Conservation (phyloP, 768 basidiomycete genomes). For the Pisolithus tinctorius region DNA sequence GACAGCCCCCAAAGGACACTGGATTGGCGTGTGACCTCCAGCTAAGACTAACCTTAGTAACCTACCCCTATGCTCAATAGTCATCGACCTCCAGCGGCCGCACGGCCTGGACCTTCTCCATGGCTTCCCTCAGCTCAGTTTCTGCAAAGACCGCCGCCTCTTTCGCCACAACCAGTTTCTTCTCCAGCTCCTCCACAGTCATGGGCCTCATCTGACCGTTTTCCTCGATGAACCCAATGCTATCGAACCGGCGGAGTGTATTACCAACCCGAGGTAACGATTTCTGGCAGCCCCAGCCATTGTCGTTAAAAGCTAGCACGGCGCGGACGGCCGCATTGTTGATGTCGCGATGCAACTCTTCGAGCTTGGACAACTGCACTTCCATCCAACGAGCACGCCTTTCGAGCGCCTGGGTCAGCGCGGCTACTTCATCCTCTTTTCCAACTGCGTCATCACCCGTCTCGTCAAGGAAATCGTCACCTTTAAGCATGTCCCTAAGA, state of each 20-base stretch:
- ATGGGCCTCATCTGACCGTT: slow-evolving; percentile 41
- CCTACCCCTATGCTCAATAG: slow-evolving; percentile 11
- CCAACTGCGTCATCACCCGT: slow-evolving; percentile 54
- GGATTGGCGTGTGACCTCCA: no score
- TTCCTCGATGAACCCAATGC: slow-evolving; percentile 49
- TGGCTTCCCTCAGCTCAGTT: slow-evolving; percentile 65
- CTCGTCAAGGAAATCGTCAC: slow-evolving; percentile 81
- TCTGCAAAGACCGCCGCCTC: slow-evolving; percentile 68
- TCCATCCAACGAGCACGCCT: slow-evolving; percentile 94
- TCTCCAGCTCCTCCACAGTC: slow-evolving; percentile 68
- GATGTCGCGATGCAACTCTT: slow-evolving; percentile 85
- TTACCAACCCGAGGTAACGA: slow-evolving; percentile 68
- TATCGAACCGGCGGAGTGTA: slow-evolving; percentile 62
- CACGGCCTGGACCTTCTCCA: slow-evolving; percentile 58
- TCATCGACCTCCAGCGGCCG: slow-evolving; percentile 40
- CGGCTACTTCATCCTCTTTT: slow-evolving; percentile 80
- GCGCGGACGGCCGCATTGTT: slow-evolving; percentile 83
- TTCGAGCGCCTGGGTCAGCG: slow-evolving; percentile 75
- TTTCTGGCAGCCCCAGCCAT: slow-evolving; percentile 69
- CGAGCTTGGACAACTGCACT: slow-evolving; percentile 80
- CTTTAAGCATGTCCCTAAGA: slow-evolving; percentile 81
- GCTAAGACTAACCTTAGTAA: no score
- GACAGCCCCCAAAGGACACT: no score
- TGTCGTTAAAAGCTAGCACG: slow-evolving; percentile 77
- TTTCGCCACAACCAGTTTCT: slow-evolving; percentile 62